Evolutionary conservation across 1,139 yeast species (phyloP).

Genomic region (Yamadazyma oceani): DNA sequence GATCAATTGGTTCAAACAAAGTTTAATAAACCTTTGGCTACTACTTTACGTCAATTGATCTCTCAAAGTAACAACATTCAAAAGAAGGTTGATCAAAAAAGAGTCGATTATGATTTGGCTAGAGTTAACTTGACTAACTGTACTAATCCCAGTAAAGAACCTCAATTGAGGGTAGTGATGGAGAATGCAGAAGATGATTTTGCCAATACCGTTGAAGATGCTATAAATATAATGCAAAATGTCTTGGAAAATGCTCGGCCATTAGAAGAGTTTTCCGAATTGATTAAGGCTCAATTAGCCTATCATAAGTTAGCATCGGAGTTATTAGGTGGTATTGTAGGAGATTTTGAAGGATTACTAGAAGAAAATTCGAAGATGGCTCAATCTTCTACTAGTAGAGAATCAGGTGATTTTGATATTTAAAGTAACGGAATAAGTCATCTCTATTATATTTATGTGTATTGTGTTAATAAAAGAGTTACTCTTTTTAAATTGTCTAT

Average conservation of each 20-base stretch:
- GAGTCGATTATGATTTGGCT: slow-evolving; percentile 79
- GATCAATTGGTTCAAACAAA: slow-evolving; percentile 70
- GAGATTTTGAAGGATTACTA: slow-evolving; percentile 61
- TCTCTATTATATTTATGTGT: too few relatives aligned
- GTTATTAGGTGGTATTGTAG: slow-evolving; percentile 63
- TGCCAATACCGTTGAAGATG: slow-evolving; percentile 89
- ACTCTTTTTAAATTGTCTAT: slow-evolving; percentile 1
- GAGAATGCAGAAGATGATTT: slow-evolving; percentile 89
- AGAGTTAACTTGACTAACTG: slow-evolving; percentile 62
- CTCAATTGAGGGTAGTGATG: slow-evolving; percentile 72
- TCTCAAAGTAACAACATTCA: slow-evolving; percentile 71
- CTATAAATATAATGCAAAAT: slow-evolving; percentile 80
- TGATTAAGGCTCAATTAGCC: slow-evolving; percentile 78
- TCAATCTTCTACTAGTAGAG: slow-evolving; percentile 25
- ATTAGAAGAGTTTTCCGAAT: slow-evolving; percentile 64
- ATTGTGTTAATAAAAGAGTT: too few relatives aligned
- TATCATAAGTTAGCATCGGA: slow-evolving; percentile 79
- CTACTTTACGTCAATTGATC: slow-evolving; percentile 64
- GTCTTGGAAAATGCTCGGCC: slow-evolving; percentile 77
- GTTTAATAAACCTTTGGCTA: slow-evolving; percentile 67
- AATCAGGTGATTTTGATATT: slow-evolving; percentile 48
- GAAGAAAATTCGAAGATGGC: slow-evolving; percentile 40
- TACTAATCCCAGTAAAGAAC: slow-evolving; percentile 73
- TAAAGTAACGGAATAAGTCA: slow-evolving; percentile 15
- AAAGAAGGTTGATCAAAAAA: slow-evolving; percentile 73